Evolutionary conservation across 768 basidiomycete genomes (phyloP), one percentile per base, ranked within the genome.

Genomic region (Dendrothele bispora): DNA sequence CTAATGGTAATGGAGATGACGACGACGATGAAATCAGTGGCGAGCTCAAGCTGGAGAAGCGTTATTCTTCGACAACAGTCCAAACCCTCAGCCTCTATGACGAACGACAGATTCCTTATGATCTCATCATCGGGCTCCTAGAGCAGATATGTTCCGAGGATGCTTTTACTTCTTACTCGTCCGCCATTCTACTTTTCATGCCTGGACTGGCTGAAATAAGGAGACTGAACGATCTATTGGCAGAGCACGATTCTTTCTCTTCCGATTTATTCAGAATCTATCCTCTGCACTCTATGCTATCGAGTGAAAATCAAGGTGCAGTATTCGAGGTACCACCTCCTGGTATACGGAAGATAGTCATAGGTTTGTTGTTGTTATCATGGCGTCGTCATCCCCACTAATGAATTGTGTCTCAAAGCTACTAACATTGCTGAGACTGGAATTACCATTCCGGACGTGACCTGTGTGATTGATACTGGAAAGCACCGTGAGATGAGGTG

Each of bases 391-490:
- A 21, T 37, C 17, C 35, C 24, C 37, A 8, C 5, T 35, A 27
- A 48, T 42, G 12, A 55, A 27, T 53, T 25, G 7, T 50, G 20
- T 29, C 30, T 48, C 46, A 15, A 52, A 92, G 90, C 90, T 3
- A 92, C 91, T 27, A 92, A 95, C 60, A 92, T 95, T 56, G 89
- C 92, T 14, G 95, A 99, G 67, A 99, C 95, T 12, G 95, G 95
- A 56, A 91, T 99, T 46, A 99, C 97, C 2, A 99, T 99, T 46
- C 95, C 95, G 5, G 97, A 99, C 57, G 90, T 97, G 50, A 95
- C 94, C 7, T 94, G 92, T 55, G 95, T 98, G 20, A 92, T 98
- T 50, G 95, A 99, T 60, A 82, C 85, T 0, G 94, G 95, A 39
- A 93, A 90, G 59, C 93, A 97, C 62, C 79, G 91, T 55, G 94